Evolutionary conservation across 2,329 filamentous ascomycete genomes (phyloP).

Genomic region (Fusarium burgessii): DNA sequence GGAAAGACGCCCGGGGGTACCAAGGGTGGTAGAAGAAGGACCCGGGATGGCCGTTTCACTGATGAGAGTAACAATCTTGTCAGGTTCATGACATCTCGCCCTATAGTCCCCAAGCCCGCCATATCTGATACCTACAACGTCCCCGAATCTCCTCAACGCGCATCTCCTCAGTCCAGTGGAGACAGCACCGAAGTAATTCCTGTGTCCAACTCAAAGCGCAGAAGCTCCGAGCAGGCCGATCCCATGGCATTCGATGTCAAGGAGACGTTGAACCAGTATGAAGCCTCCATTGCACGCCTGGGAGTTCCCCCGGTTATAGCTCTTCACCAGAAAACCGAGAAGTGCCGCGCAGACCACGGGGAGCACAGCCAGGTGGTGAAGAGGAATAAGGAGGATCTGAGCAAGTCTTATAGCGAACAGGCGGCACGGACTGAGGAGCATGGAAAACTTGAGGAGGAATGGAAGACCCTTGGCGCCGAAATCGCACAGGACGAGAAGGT

Average conservation of each 20-base stretch:
- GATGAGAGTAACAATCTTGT: too few species aligned
- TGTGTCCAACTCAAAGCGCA: not conserved
- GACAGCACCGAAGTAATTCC: too few species aligned
- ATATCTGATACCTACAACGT: too few species aligned
- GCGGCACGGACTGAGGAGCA: not conserved
- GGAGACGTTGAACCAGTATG: not conserved
- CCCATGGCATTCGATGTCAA: not conserved
- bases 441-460: not conserved
- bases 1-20: too few species aligned
- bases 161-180: too few species aligned
- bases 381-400: not conserved
- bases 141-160: too few species aligned
- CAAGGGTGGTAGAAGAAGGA: too few species aligned
- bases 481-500: not conserved
- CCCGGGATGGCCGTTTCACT: too few species aligned
- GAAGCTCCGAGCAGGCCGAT: rapidly evolving
- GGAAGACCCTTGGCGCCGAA: not conserved
- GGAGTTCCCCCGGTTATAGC: not conserved
- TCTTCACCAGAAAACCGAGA: not conserved
- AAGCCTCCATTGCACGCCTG: not conserved
- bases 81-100: too few species aligned
- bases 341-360: not conserved
- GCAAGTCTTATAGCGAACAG: too few species aligned
- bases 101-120: too few species aligned
- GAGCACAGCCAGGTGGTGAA: not conserved